Conservation (phyloP, 495 filamentous ascomycete genomes). For the Penicillium mononematosum region DNA sequence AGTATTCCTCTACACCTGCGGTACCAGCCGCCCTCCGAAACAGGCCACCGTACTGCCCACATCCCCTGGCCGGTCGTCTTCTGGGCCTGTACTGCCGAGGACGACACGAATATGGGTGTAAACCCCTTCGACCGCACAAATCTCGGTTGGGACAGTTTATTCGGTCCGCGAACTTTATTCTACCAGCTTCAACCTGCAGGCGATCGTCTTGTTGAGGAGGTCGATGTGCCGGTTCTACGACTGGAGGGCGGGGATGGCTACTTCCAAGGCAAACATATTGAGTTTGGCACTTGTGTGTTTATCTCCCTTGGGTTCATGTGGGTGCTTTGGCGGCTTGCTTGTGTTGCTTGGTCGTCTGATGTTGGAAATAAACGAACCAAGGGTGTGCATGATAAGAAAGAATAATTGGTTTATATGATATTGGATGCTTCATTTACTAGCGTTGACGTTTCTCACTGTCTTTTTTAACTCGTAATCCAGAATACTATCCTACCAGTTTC, state of each 20-base stretch:
- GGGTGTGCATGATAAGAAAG: constrained; percentile 25
- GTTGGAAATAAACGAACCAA: not conserved
- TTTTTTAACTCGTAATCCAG: not conserved
- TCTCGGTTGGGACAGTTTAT: constrained; percentile 84
- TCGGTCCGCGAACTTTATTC: constrained; percentile 77
- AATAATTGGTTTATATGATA: constrained; percentile 10
- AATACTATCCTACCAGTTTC: not conserved
- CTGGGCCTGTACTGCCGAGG: constrained; percentile 83
- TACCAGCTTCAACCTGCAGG: constrained; percentile 72
- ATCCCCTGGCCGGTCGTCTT: constrained; percentile 82
- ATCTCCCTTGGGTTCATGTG: constrained; percentile 73
- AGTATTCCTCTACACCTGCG: constrained; percentile 85
- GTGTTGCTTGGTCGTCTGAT: constrained; percentile 36
- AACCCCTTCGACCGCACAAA: constrained; percentile 85
- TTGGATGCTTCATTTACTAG: not conserved
- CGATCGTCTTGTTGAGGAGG: constrained; percentile 51
- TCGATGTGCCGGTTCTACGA: constrained; percentile 73
- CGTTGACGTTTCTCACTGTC: not conserved
- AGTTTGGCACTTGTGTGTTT: constrained; percentile 65
- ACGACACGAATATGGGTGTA: constrained; percentile 66
- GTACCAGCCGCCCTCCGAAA: constrained; percentile 63
- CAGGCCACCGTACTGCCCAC: constrained; percentile 44
- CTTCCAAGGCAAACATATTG: constrained; percentile 57
- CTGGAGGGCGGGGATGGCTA: constrained; percentile 41
- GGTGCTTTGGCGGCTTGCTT: constrained; percentile 65